phyloP scores from a whole-genome alignment of 208 protist species.

The Trypanosoma mega region DNA sequence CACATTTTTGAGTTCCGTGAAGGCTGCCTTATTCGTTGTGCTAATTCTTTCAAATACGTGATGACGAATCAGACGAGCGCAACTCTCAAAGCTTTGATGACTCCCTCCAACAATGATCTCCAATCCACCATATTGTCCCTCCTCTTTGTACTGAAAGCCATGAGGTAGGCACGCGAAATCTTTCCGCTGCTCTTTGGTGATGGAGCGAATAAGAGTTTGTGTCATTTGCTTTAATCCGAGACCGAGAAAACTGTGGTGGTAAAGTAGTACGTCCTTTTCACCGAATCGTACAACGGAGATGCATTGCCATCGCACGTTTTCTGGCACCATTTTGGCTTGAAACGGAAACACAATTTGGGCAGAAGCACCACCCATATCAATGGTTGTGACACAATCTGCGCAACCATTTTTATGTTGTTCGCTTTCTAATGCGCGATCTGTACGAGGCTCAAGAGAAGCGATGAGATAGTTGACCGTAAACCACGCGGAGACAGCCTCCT shows the following conservation, averaged over 20 bases:
- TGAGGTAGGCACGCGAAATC: conserved; percentile 30
- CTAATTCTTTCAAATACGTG: too few species aligned
- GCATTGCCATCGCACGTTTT: conserved; percentile 43
- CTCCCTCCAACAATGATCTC: too few species aligned
- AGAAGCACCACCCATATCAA: conserved; percentile 86
- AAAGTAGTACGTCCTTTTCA: conserved; percentile 28
- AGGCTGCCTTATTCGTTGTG: background rate
- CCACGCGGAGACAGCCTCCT: conserved; percentile 81
- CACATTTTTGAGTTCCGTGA: background rate
- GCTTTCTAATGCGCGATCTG: too few species aligned
- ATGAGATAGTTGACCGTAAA: conserved; percentile 86
- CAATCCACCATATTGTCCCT: too few species aligned
- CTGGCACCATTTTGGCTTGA: background rate
- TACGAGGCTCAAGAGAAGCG: conserved; percentile 17
- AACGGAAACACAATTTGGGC: conserved; percentile 77
- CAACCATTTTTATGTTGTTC: too few species aligned
- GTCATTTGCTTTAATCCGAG: conserved; percentile 73
- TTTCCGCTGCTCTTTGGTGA: background rate
- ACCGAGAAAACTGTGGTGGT: conserved; percentile 82
- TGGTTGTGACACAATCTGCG: conserved; percentile 24
- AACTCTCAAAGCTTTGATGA: too few species aligned
- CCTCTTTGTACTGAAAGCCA: conserved; percentile 17
- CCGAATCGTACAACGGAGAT: conserved; percentile 15
- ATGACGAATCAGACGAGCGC: too few species aligned
- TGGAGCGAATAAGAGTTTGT: conserved; percentile 11